A percentile compares a stretch with the other conserved stretches of the same genome.
These are phyloP conservation scores for Parastagonospora avenae DNA, from an alignment of 2,329 filamentous ascomycete species.

Conservation along the genomic window DNA sequence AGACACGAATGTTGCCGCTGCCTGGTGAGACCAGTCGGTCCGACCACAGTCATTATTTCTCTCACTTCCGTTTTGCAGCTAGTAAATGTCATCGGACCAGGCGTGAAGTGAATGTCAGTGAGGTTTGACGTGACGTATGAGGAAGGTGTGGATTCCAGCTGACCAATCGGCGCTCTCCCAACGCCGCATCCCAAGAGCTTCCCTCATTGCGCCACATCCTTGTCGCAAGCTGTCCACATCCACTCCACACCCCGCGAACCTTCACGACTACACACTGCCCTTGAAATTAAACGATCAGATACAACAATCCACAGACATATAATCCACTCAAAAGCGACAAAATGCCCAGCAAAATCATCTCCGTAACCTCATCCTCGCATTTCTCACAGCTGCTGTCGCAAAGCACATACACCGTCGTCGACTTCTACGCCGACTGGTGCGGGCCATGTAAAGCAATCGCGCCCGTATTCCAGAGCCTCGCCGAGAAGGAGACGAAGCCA, in stretches of 20 bases:
- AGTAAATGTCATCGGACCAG: too few species aligned
- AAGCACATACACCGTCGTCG: conserved; percentile 52
- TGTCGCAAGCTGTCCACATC: conserved; percentile 12
- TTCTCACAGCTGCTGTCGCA: conserved; percentile 42
- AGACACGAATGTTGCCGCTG: too few species aligned
- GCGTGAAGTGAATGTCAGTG: too few species aligned
- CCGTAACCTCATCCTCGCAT: conserved; percentile 40
- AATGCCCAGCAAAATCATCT: conserved; percentile 41
- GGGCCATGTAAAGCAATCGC: conserved; percentile 62
- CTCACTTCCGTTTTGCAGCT: too few species aligned
- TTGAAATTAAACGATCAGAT: too few species aligned
- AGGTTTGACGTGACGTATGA: too few species aligned
- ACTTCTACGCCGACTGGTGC: conserved; percentile 63
- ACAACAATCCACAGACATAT: not conserved
- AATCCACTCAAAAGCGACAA: conserved; percentile 4
- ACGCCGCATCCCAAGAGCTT: not conserved
- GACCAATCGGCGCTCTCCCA: conserved; percentile 1
- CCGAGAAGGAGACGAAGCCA: conserved; percentile 54
- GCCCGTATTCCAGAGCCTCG: conserved; percentile 57
- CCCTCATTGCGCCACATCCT: not conserved
- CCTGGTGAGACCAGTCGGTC: too few species aligned
- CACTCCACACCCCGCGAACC: conserved; percentile 8
- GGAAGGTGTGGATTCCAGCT: not conserved
- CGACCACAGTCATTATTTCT: too few species aligned
- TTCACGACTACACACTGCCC: not conserved